Evolutionary conservation across 1,284 basidiomycete species (phyloP), one percentile per base, ranked within the genome.

Genomic region (Trichosporon coremiiforme): DNA sequence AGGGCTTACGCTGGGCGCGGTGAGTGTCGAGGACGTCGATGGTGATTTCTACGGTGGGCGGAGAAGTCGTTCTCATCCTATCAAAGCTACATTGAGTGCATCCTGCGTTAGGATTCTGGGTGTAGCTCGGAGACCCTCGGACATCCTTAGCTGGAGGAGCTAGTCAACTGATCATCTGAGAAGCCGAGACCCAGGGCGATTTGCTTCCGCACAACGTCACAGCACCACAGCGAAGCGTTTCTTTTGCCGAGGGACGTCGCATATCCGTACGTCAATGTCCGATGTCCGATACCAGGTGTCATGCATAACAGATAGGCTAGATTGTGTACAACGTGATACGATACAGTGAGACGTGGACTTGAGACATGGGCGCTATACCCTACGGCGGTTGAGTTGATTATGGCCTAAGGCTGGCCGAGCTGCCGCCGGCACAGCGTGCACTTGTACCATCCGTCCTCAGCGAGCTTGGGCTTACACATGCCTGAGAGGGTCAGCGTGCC

Each of bases 401-500:
- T 15, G 12, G 22, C 13, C 10, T 33, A 62, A 17, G 15, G 57
- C 57, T 64, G 9, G 63, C 63, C 63, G 9, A 64, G 38, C 12
- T 41, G 38, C 3, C 63, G 63, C 20, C 20, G 15, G 22, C 63
- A 64, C 22, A 64, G 38, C 65, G 55, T 62, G 64, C 68, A 69
- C 29, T 63, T 25, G 45, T 62, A 36, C 20, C 41, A 45, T 29
- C 68, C 68, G 65, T 66, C 65, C 6, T 36, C 45, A 2, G 41
- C 57, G 13, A 45, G 55, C 4, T 62, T 50, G 22, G 68, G 68
- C 57, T 66, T 66, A 64, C 68, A 69, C 17, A 55, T 65, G 20
- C 64, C 68, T 68, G 53, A 20, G 20, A 35, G 20, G 17, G 64
- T 64, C 35, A 36, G 45, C n/a, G 64, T 20, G 41, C 15, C 22